phyloP scores from a whole-genome alignment of 2,329 filamentous ascomycete species.

The Alternaria gaisen region DNA sequence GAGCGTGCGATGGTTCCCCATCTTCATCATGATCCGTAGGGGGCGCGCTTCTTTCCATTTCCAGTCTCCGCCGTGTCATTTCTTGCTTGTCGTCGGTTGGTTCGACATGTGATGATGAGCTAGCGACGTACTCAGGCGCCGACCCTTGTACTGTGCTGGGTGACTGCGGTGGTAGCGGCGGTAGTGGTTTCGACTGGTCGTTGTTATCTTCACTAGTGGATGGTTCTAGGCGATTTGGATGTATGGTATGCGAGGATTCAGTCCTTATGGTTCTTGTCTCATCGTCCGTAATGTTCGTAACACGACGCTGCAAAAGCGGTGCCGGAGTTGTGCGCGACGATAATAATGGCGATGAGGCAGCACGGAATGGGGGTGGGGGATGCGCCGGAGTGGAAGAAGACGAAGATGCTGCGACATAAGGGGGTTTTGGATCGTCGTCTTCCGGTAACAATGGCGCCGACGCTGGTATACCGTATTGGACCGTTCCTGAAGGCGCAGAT shows the following conservation, averaged over 20 bases:
- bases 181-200: conserved; percentile 29
- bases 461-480: conserved; percentile 37
- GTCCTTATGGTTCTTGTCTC: conserved; percentile 26
- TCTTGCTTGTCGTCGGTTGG: conserved; percentile 80
- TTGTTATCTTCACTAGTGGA: conserved; percentile 17
- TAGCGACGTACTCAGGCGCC: conserved; percentile 39
- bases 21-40: conserved; percentile 37
- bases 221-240: conserved; percentile 15
- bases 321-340: conserved; percentile 15
- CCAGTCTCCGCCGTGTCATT: conserved; percentile 63
- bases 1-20: conserved; percentile 23
- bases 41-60: conserved; percentile 55
- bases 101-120: conserved; percentile 44
- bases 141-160: conserved; percentile 23
- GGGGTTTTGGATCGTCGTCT: conserved; percentile 38
- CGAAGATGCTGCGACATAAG: conserved; percentile 33
- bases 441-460: conserved; percentile 50
- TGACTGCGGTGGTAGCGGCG: conserved; percentile 32
- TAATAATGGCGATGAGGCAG: conserved; percentile 22
- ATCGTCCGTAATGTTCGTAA: conserved; percentile 23
- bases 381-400: conserved; percentile 33
- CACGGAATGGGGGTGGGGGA: conserved; percentile 39
- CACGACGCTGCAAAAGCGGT: conserved; percentile 25
- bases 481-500: conserved; percentile 53
- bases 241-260: conserved; percentile 38